Evolutionary conservation across 2,329 filamentous ascomycete genomes (phyloP).

Genomic region (Cordyceps farinosa): DNA sequence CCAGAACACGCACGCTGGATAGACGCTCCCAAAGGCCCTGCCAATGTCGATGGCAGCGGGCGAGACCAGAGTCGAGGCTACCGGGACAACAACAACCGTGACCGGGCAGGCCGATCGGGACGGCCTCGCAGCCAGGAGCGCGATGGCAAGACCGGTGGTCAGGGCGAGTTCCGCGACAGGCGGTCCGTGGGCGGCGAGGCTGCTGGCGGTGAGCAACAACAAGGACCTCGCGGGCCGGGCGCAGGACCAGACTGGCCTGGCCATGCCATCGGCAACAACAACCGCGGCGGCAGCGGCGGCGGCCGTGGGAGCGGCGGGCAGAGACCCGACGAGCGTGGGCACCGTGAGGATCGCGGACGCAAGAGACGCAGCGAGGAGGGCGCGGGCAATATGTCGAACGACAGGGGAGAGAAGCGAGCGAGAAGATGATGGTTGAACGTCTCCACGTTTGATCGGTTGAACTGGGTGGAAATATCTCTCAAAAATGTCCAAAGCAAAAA

Average conservation of each 20-base stretch:
- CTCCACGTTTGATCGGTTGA: neutral
- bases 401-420: slow-evolving; percentile 50
- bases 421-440: slow-evolving; percentile 38
- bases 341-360: slow-evolving; percentile 36
- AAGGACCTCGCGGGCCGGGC: slow-evolving; percentile 29
- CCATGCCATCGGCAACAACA: neutral
- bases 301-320: slow-evolving; percentile 27
- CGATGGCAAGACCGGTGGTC: slow-evolving; percentile 42
- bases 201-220: slow-evolving; percentile 19
- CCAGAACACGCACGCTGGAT: slow-evolving; percentile 41
- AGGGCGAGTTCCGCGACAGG: slow-evolving; percentile 45
- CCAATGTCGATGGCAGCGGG: slow-evolving; percentile 31
- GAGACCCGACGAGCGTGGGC: slow-evolving; percentile 30
- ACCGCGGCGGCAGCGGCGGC: neutral
- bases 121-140: slow-evolving; percentile 51
- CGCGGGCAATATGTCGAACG: slow-evolving; percentile 34
- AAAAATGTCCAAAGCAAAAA: neutral
- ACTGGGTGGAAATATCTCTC: neutral
- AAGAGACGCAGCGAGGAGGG: slow-evolving; percentile 51
- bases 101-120: slow-evolving; percentile 37
- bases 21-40: slow-evolving; percentile 31
- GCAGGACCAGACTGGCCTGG: slow-evolving; percentile 20
- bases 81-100: slow-evolving; percentile 39
- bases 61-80: slow-evolving; percentile 42
- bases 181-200: slow-evolving; percentile 34